Conservation (phyloP, 2,329 filamentous ascomycete genomes). For the Orbilia javanica region DNA sequence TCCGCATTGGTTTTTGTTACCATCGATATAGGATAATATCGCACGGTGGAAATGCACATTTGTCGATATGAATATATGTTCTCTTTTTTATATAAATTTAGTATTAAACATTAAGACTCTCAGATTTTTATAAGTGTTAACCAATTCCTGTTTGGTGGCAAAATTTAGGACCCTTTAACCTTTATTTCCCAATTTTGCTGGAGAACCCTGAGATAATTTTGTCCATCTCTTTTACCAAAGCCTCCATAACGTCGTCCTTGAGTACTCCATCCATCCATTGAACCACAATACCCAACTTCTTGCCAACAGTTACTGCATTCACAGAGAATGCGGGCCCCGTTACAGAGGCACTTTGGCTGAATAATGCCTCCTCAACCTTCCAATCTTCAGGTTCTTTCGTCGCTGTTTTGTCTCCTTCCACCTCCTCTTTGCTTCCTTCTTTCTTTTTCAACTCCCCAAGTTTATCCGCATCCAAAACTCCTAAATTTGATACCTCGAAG, state of each 20-base stretch:
- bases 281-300: constrained; percentile 66
- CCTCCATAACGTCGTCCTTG: constrained; percentile 65
- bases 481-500: constrained; percentile 72
- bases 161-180: too few relatives aligned
- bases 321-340: constrained; percentile 67
- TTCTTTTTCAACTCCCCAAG: constrained; percentile 7
- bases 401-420: constrained; percentile 11
- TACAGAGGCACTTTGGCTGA: constrained; percentile 69
- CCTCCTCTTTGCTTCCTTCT: background rate
- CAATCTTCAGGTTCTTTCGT: constrained; percentile 59
- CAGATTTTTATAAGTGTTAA: background rate
- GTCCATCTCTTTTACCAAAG: constrained; percentile 65
- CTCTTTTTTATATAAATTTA: too few relatives aligned
- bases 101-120: constrained; percentile 3
- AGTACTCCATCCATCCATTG: constrained; percentile 69
- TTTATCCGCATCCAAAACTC: constrained; percentile 64
- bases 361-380: constrained; percentile 67
- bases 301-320: constrained; percentile 68
- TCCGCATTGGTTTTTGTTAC: too few relatives aligned
- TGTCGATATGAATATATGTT: too few relatives aligned
- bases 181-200: background rate
- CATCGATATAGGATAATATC: too few relatives aligned
- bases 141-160: background rate
- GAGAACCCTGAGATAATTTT: constrained; percentile 3
- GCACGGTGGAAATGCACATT: too few relatives aligned